Percentiles rank a stretch among this genome's conserved stretches.
Evolutionary conservation across 495 filamentous ascomycete genomes (phyloP).

Genomic region (Chaetomium tenue): DNA sequence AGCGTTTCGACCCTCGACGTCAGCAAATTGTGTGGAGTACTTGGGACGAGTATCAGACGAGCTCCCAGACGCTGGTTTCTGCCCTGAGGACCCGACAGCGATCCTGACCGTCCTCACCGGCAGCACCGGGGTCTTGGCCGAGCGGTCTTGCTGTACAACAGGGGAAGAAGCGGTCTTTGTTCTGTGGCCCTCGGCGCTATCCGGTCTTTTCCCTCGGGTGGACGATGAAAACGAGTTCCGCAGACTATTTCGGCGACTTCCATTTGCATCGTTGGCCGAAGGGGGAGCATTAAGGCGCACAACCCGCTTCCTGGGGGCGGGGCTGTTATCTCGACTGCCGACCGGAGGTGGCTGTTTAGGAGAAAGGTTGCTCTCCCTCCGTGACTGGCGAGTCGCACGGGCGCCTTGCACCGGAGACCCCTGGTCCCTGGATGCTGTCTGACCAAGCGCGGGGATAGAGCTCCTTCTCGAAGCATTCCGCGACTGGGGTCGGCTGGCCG

Average conservation of each 20-base stretch:
- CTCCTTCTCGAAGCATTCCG: slow-evolving; percentile 3
- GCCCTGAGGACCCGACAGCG: slow-evolving; percentile 46
- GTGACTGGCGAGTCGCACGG: neutral
- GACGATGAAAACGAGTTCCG: slow-evolving; percentile 41
- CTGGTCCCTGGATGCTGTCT: neutral
- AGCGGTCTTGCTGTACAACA: slow-evolving; percentile 30
- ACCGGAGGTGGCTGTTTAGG: neutral
- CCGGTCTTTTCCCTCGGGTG: slow-evolving; percentile 38
- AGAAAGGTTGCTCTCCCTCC: neutral
- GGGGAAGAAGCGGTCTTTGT: slow-evolving; percentile 21
- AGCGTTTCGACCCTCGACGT: slow-evolving; percentile 42
- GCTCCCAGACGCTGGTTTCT: slow-evolving; percentile 37
- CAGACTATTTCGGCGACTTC: slow-evolving; percentile 35
- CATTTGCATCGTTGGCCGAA: slow-evolving; percentile 32
- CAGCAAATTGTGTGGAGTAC: slow-evolving; percentile 34
- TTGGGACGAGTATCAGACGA: slow-evolving; percentile 45
- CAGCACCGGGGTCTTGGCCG: slow-evolving; percentile 64
- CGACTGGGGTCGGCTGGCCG: slow-evolving; percentile 3
- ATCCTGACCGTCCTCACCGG: slow-evolving; percentile 64
- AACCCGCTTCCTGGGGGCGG: slow-evolving; percentile 47
- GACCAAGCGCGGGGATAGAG: neutral
- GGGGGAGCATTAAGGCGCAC: slow-evolving; percentile 56
- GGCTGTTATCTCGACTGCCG: slow-evolving; percentile 30
- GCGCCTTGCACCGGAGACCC: neutral
- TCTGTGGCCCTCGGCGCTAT: slow-evolving; percentile 36